Base-by-base conservation (phyloP, 2,329 filamentous ascomycete species). In the Claviceps paspali region DNA sequence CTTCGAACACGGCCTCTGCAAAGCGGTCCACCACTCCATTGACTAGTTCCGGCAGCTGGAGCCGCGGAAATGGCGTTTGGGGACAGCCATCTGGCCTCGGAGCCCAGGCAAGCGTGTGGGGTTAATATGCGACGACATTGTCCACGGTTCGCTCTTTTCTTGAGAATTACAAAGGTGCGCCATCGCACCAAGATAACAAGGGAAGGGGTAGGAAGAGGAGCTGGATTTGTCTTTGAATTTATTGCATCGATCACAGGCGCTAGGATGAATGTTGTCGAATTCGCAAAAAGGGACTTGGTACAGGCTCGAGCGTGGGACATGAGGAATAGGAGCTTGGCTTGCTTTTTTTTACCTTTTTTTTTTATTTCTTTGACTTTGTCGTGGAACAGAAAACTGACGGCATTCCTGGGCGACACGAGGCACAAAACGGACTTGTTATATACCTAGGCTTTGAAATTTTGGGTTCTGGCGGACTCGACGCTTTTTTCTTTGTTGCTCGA, bases 81-180 rank as follows among this genome's bases (percentile, higher is more conserved):
- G 82, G 85, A 41, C 79, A 78, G 51, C 84, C 82, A 52, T 82
- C 78, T 46, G 75, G 76, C 35, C 76, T 92, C 43, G 83, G 86
- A 46, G 82, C 87, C 43, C 85, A 92, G 57, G 86, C 87, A 46
- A 92, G 85, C 46, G 88, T 95, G 48, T 96, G 87, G 87, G 87
- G 87, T 49, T 95, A 78, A 37, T 21, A 21, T 24, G 8, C 5
- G 3, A 6, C 21, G 22, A 21, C 12, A 38, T 15, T 23, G n/a
- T 23, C 17, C 31, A 23, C 15, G 31, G 23, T n/a, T 15, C 19
- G 21, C 18, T 9, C 11, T 10, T 15, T 17, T 22, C 8, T n/a
- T 15, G 31, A 9, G 3, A 15, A 33, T n/a, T n/a, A n/a, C n/a
- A n/a, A n/a, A n/a, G n/a, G n/a, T 24, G n/a, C 2, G 19, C 12